Evolutionary conservation across 768 basidiomycete genomes (phyloP).

Genomic region (Psilocybe tampanensis): DNA sequence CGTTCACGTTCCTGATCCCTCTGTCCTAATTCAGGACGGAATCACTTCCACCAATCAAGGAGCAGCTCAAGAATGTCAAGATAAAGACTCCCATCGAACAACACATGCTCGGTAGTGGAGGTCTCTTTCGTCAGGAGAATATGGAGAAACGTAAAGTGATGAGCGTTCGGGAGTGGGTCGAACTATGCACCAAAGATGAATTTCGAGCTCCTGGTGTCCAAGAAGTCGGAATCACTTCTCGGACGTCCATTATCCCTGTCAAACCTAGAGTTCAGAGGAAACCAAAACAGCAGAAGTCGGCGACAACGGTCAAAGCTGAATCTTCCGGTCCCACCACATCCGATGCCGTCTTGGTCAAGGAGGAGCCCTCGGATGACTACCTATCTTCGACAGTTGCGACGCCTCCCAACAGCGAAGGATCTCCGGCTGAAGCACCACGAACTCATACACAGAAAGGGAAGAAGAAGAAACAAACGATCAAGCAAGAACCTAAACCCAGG

Average conservation of each 20-base stretch:
- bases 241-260: conserved; percentile 19
- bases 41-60: conserved; percentile 68
- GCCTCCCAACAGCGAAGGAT: conserved; percentile 43
- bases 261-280: conserved; percentile 37
- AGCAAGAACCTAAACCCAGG: conserved; percentile 30
- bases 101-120: conserved; percentile 83
- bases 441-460: conserved; percentile 15
- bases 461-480: conserved; percentile 20
- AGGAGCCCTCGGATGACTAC: conserved; percentile 46
- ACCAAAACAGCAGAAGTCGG: conserved; percentile 44
- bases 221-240: conserved; percentile 61
- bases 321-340: conserved; percentile 45
- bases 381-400: conserved; percentile 23
- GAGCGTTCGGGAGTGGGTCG: conserved; percentile 89
- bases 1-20: conserved; percentile 14
- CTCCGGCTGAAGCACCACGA: conserved; percentile 26
- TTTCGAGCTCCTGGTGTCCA: conserved; percentile 73
- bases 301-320: conserved; percentile 35
- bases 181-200: conserved; percentile 72
- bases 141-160: conserved; percentile 83
- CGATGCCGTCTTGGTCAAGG: conserved; percentile 41
- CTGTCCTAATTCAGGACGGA: conserved; percentile 52
- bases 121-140: conserved; percentile 89
- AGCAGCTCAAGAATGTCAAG: conserved; percentile 73
- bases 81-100: conserved; percentile 94